These are phyloP conservation scores for Byssoonygena ceratinophila DNA, from an alignment of 2,329 filamentous ascomycete genomes.

Conservation along the genomic window DNA sequence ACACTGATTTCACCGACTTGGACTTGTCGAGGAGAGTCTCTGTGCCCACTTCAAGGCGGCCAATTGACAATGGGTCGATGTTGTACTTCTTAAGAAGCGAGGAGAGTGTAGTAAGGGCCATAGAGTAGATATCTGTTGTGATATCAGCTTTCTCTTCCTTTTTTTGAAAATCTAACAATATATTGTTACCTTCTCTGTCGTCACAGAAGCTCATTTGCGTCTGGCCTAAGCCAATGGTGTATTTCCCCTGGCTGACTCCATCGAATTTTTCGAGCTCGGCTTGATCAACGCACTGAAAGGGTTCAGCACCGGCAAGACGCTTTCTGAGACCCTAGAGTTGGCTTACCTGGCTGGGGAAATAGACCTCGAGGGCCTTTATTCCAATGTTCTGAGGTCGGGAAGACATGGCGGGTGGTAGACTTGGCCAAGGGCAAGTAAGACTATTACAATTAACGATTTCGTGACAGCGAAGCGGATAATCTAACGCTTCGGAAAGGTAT, in stretches of 20 bases:
- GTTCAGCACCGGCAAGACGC: constrained; percentile 11
- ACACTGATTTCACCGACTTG: constrained; percentile 70
- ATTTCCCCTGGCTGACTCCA: constrained; percentile 70
- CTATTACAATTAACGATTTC: neutral
- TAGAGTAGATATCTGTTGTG: constrained; percentile 68
- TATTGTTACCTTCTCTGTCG: constrained; percentile 63
- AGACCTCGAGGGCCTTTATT: constrained; percentile 88
- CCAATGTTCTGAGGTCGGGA: constrained; percentile 74
- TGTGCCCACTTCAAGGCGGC: constrained; percentile 67
- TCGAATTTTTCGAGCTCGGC: constrained; percentile 75
- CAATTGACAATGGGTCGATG: constrained; percentile 63
- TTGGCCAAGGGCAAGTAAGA: neutral
- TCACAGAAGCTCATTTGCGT: constrained; percentile 90
- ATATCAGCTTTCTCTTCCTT: neutral
- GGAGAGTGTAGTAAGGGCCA: constrained; percentile 66
- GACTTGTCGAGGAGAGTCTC: constrained; percentile 75
- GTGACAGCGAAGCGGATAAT: neutral
- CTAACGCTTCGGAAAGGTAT: neutral
- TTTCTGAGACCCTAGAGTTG: neutral
- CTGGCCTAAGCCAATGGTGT: constrained; percentile 83
- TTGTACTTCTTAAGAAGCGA: constrained; percentile 74
- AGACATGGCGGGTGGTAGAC: constrained; percentile 46
- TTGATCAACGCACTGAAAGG: constrained; percentile 66
- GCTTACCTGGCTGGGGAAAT: constrained; percentile 73
- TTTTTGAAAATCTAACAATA: neutral